Evolutionary conservation across 2,329 filamentous ascomycete genomes (phyloP).

Genomic region (Ascochyta fabae): DNA sequence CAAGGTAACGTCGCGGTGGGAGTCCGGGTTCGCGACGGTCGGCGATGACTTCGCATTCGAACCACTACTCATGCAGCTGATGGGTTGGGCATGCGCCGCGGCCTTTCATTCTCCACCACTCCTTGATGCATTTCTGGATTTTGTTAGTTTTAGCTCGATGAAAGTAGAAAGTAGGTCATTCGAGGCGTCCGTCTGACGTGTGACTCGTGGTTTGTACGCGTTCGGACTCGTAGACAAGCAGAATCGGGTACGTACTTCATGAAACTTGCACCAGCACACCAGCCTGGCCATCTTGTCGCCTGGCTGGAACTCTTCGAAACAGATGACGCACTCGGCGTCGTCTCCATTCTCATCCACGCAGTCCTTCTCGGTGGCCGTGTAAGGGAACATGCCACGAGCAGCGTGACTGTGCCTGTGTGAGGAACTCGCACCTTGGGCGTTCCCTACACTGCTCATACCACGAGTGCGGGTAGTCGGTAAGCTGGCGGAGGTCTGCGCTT

Average conservation of each 20-base stretch:
- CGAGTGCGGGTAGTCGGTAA: slow-evolving; percentile 40
- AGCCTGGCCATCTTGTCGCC: slow-evolving; percentile 65
- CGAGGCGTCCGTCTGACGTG: too few species aligned
- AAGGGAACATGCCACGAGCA: slow-evolving; percentile 56
- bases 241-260: slow-evolving; percentile 51
- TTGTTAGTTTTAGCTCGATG: neutral
- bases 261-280: slow-evolving; percentile 70
- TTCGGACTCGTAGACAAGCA: neutral
- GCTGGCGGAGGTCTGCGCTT: slow-evolving; percentile 32
- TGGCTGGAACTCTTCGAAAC: slow-evolving; percentile 68
- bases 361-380: slow-evolving; percentile 68
- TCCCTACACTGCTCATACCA: slow-evolving; percentile 40
- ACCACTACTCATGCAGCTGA: slow-evolving; percentile 49
- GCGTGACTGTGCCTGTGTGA: slow-evolving; percentile 33
- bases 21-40: neutral
- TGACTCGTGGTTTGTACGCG: neutral
- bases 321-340: slow-evolving; percentile 67
- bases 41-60: neutral
- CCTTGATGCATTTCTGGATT: slow-evolving; percentile 59
- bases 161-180: too few species aligned
- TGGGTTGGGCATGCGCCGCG: slow-evolving; percentile 66
- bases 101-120: slow-evolving; percentile 66
- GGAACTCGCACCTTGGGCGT: slow-evolving; percentile 36
- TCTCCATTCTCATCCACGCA: slow-evolving; percentile 61
- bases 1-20: neutral